Base-by-base conservation (phyloP, 768 basidiomycete genomes). In the Tephrocybe sp. region DNA sequence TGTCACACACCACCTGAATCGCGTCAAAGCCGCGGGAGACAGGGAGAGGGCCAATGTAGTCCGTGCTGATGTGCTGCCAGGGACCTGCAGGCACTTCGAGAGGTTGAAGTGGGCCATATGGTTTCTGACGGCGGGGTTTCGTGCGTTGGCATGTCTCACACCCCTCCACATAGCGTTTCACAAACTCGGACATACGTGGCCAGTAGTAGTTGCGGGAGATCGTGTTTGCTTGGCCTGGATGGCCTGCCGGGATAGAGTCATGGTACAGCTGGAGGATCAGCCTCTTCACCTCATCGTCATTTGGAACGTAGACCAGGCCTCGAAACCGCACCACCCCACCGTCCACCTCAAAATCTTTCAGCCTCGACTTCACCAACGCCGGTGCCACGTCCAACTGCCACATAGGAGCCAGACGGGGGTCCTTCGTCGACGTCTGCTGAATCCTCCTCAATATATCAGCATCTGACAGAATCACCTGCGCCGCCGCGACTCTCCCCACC, bases 261-360 rank as follows among this genome's bases (percentile, higher is more conserved):
- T 61, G 21, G 31, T 50, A 58, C 67, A 71, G 47, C 68, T 70
- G 24, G 53, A 59, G 4, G 70, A 56, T 49, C 19, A 23, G 24
- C 3, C 42, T 12, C 2, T 27, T 8, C 12, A 56, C 36, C 5
- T 56, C 42, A 13, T 24, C 11, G 37, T 27, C 18, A 5, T 52
- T 30, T 8, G 43, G 50, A 1, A 56, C 42, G 42, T 56, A 56
- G 36, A 56, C 46, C 15, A 25, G 16, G 2, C 47, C 47, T 1
- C 33, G 47, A 38, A 53, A 57, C 16, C 22, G 15, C 57, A 44
- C 69, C 44, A 33, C 5, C 7, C 21, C 44, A 10, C 15, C 30
- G 4, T 43, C 40, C 16, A 58, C 56, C 0, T 12, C 11, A 21
- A 5, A 31, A 27, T 59, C 30, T 19, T 44, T 33, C 27, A 29